A percentile compares a stretch with the other conserved stretches of the same genome.
These are phyloP conservation scores for Telopea speciosissima DNA, from an alignment of 177 flowering plant genomes.

Conservation along the genomic window DNA sequence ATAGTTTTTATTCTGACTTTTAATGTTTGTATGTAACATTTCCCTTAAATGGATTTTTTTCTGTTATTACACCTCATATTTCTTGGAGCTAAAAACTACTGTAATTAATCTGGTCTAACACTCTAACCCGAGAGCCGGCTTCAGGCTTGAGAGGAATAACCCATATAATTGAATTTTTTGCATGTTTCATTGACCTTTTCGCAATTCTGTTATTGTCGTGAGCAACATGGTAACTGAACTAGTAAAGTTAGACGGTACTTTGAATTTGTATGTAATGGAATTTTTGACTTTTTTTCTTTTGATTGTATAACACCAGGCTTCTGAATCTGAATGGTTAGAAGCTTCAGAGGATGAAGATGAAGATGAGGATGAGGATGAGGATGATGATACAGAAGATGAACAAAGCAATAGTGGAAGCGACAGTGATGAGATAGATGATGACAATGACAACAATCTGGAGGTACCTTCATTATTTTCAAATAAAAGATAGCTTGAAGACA, in stretches of 20 bases:
- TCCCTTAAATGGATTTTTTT: background rate
- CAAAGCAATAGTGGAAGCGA: conserved; percentile 31
- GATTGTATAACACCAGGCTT: conserved; percentile 43
- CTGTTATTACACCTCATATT: background rate
- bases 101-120: background rate
- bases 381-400: conserved; percentile 44
- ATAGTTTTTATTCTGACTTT: background rate
- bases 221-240: background rate
- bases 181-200: background rate
- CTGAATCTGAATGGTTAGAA: conserved; percentile 93
- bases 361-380: conserved; percentile 60
- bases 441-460: conserved; percentile 32
- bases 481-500: background rate
- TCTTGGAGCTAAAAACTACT: background rate
- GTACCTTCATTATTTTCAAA: conserved; percentile 22
- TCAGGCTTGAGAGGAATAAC: background rate
- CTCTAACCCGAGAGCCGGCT: background rate
- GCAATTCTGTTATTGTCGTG: background rate
- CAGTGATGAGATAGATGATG: conserved; percentile 48
- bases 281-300: background rate
- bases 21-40: background rate
- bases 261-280: background rate
- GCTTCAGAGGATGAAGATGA: conserved; percentile 82
- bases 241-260: background rate
- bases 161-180: background rate